Percentiles rank a stretch among this genome's conserved stretches.
These are phyloP conservation scores for Leishmania martiniquensis DNA, from an alignment of 208 protist species.

Conservation along the genomic window DNA sequence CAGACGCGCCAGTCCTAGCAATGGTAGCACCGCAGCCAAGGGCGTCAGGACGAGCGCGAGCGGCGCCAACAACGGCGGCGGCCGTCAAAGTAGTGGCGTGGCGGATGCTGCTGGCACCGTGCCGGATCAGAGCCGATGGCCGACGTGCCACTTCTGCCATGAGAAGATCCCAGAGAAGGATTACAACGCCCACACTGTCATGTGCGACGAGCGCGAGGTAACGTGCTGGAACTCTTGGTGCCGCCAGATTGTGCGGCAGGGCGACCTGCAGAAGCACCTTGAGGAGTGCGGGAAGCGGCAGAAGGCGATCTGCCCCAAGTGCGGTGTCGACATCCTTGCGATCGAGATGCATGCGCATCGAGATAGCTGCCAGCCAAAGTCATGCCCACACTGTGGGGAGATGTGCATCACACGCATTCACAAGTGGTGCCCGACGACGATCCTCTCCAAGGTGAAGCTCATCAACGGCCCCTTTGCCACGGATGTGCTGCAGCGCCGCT, in stretches of 20 bases:
- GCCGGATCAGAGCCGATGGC: conserved; percentile 33
- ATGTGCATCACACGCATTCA: conserved; percentile 86
- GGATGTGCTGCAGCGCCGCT: conserved; percentile 50
- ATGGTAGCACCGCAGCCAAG: not conserved
- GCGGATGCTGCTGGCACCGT: not conserved
- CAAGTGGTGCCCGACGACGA: conserved; percentile 74
- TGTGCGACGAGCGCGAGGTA: conserved; percentile 88
- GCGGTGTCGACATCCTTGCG: conserved; percentile 65
- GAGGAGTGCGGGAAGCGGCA: conserved; percentile 80
- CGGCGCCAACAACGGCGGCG: not conserved
- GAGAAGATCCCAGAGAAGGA: conserved; percentile 71
- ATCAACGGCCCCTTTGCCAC: conserved; percentile 70
- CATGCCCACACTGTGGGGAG: conserved; percentile 75
- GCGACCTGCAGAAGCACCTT: conserved; percentile 71
- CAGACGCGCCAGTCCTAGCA: conserved; percentile 4
- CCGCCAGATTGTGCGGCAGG: conserved; percentile 79
- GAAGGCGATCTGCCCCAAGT: conserved; percentile 80
- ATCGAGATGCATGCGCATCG: conserved; percentile 76
- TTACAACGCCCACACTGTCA: conserved; percentile 87
- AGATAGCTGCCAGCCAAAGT: conserved; percentile 71
- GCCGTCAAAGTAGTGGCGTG: not conserved
- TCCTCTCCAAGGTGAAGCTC: conserved; percentile 34
- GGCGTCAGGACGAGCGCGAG: conserved; percentile 7
- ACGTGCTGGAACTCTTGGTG: conserved; percentile 92
- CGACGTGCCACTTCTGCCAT: conserved; percentile 78